Evolutionary conservation across 768 basidiomycete genomes (phyloP).

Genomic region (Collybia sp.): DNA sequence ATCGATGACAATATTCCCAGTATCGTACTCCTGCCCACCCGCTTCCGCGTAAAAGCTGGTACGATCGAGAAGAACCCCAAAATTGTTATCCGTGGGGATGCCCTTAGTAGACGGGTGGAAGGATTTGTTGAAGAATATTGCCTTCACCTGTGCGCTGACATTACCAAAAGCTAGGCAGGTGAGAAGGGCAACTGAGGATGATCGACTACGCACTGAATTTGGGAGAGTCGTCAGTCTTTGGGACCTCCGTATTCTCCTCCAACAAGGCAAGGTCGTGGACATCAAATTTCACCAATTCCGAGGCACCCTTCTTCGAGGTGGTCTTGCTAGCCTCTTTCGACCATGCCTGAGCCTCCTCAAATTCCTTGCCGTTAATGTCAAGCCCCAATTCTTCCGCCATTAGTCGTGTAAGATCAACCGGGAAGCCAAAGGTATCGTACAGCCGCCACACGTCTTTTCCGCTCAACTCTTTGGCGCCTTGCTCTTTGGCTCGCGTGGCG

Average conservation of each 20-base stretch:
- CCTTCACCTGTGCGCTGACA: conserved; percentile 68
- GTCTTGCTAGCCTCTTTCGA: conserved; percentile 93
- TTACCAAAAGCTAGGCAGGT: conserved; percentile 65
- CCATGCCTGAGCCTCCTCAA: conserved; percentile 81
- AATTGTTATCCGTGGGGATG: conserved; percentile 60
- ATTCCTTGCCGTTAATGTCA: conserved; percentile 80
- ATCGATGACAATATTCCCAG: conserved; percentile 91
- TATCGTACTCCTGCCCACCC: conserved; percentile 97
- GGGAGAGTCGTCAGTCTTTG: conserved; percentile 88
- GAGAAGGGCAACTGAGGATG: background rate
- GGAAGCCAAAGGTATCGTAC: conserved; percentile 98
- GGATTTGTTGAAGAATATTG: conserved; percentile 77
- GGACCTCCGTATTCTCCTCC: conserved; percentile 70
- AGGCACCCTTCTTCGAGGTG: conserved; percentile 62
- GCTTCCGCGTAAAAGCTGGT: conserved; percentile 98
- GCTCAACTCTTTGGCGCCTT: conserved; percentile 60
- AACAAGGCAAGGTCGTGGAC: conserved; percentile 90
- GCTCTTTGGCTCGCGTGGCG: conserved; percentile 59
- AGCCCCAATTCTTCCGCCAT: conserved; percentile 96
- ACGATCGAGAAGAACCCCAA: conserved; percentile 86
- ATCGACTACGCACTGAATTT: conserved; percentile 72
- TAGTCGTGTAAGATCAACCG: conserved; percentile 89
- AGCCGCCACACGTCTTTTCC: conserved; percentile 96
- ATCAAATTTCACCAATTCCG: conserved; percentile 81
- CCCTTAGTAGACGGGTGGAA: conserved; percentile 66